Conservation (phyloP, 2,329 filamentous ascomycete genomes). For the Acephala macrosclerotiorum region DNA sequence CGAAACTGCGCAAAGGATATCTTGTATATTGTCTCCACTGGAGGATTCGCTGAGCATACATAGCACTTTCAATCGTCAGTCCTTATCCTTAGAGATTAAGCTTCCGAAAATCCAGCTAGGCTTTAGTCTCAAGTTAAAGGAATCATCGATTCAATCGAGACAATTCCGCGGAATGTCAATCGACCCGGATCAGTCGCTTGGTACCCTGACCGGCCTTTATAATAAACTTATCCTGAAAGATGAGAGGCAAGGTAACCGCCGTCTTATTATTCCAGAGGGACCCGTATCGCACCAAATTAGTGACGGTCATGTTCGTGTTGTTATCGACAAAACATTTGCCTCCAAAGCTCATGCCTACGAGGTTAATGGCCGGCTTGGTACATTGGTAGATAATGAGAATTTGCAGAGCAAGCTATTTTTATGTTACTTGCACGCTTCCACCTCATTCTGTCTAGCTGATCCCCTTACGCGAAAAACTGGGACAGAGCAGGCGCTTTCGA, state of each 20-base stretch:
- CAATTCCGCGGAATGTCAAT: slow-evolving; percentile 59
- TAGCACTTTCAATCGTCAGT: slow-evolving; percentile 35
- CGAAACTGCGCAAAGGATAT: slow-evolving; percentile 18
- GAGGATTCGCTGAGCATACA: slow-evolving; percentile 48
- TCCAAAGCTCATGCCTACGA: slow-evolving; percentile 50
- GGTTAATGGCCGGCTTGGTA: slow-evolving; percentile 57
- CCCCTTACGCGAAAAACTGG: slow-evolving; percentile 51
- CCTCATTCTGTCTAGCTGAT: slow-evolving; percentile 54
- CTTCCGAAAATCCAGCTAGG: slow-evolving; percentile 56
- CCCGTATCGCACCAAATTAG: no score
- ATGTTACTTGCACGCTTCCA: slow-evolving; percentile 60
- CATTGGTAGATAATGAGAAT: slow-evolving; percentile 57
- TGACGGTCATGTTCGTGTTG: slow-evolving; percentile 46
- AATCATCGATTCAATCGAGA: slow-evolving; percentile 49
- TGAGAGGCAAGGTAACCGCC: slow-evolving; percentile 36
- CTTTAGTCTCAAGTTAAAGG: slow-evolving; percentile 49
- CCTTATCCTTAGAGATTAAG: slow-evolving; percentile 42
- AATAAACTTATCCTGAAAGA: slow-evolving; percentile 57
- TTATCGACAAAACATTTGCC: slow-evolving; percentile 38
- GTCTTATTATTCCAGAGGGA: slow-evolving; percentile 51
- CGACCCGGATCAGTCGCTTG: slow-evolving; percentile 54
- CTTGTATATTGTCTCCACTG: slow-evolving; percentile 45
- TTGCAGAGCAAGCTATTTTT: slow-evolving; percentile 61
- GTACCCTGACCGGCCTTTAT: slow-evolving; percentile 56
- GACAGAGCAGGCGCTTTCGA: slow-evolving; percentile 61